Evolutionary conservation across 768 basidiomycete genomes (phyloP).

Genomic region (Tubosaeta sp.): DNA sequence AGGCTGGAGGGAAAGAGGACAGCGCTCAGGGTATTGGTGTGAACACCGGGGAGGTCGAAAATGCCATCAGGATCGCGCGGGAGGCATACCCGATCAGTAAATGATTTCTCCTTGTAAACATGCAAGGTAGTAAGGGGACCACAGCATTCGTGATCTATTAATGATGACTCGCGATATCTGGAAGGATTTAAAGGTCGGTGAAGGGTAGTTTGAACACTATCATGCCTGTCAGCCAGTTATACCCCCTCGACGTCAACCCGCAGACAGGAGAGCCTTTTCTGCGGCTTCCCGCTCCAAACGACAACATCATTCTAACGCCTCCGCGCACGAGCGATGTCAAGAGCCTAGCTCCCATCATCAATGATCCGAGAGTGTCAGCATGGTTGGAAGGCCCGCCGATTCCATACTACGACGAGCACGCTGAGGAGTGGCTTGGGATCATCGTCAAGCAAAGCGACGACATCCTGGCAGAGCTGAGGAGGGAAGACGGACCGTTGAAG

Average conservation of each 20-base stretch:
- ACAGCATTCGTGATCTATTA: background rate
- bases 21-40: conserved; percentile 84
- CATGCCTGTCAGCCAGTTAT: conserved; percentile 23
- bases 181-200: background rate
- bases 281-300: conserved; percentile 45
- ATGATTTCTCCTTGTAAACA: conserved; percentile 1
- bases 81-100: conserved; percentile 30
- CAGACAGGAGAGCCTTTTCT: conserved; percentile 52
- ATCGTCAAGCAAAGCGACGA: conserved; percentile 18
- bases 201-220: background rate
- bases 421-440: conserved; percentile 33
- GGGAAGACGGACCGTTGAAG: conserved; percentile 23
- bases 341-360: conserved; percentile 37
- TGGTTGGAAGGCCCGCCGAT: conserved; percentile 47
- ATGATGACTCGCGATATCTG: background rate
- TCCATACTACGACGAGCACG: conserved; percentile 48
- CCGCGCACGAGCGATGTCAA: conserved; percentile 45
- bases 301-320: conserved; percentile 56
- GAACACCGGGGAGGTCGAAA: conserved; percentile 55
- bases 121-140: background rate
- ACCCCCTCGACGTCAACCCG: conserved; percentile 40
- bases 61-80: conserved; percentile 60
- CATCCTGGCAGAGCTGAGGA: conserved; percentile 17
- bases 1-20: conserved; percentile 97
- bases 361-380: conserved; percentile 44